Conservation (phyloP, 2,329 filamentous ascomycete genomes). For the Botrytis paeoniae region DNA sequence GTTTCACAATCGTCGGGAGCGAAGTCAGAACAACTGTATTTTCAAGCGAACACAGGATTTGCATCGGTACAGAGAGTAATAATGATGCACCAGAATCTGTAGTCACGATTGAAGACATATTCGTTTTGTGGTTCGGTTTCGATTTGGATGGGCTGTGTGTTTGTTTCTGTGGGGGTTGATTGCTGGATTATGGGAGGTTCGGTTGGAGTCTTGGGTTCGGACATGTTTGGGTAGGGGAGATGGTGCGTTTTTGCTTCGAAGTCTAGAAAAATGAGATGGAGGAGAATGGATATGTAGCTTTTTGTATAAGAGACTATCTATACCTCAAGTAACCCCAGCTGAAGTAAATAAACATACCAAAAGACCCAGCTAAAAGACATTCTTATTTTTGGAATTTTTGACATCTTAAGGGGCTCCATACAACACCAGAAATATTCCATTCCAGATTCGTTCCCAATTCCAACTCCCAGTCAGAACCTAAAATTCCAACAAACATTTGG, state of each 20-base stretch:
- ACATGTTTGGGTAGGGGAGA: neutral
- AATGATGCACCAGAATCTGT: slow-evolving; percentile 9
- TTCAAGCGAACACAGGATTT: slow-evolving; percentile 5
- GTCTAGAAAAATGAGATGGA: neutral
- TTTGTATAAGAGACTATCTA: too few species aligned
- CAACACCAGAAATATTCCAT: too few species aligned
- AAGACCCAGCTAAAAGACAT: too few species aligned
- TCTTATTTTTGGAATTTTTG: too few species aligned
- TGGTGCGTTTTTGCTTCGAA: too few species aligned
- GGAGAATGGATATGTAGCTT: too few species aligned
- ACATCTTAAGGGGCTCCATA: rapidly evolving
- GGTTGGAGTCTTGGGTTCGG: neutral
- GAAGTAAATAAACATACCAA: too few species aligned
- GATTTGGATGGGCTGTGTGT: too few species aligned
- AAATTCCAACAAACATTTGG: neutral
- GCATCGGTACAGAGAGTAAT: slow-evolving; percentile 9
- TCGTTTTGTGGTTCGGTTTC: neutral
- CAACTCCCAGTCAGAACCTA: too few species aligned
- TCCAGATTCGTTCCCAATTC: too few species aligned
- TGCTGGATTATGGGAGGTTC: rapidly evolving
- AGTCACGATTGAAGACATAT: neutral
- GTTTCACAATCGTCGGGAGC: slow-evolving; percentile 3
- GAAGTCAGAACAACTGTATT: slow-evolving; percentile 2
- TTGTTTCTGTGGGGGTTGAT: neutral
- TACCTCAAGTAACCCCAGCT: too few species aligned